phyloP scores from a whole-genome alignment of 148 eudicot genomes.

The Spergularia marina region DNA sequence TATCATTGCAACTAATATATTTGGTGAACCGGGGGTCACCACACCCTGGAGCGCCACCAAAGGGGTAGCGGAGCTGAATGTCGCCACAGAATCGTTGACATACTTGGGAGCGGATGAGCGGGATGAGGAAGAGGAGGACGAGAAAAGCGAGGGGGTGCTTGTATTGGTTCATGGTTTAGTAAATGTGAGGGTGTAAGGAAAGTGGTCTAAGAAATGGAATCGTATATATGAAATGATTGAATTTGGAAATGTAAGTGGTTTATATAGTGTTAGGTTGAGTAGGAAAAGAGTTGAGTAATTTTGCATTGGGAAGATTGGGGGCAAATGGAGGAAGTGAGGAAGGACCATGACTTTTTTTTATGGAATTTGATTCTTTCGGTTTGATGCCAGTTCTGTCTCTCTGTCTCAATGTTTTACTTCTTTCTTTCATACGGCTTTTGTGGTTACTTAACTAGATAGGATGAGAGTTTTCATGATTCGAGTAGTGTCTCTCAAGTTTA shows the following conservation, averaged over 20 bases:
- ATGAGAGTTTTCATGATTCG: conserved; percentile 14
- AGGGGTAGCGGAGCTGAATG: conserved; percentile 69
- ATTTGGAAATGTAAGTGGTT: not conserved
- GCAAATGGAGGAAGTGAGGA: conserved; percentile 12
- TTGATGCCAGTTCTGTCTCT: conserved; percentile 22
- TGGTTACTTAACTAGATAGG: not conserved
- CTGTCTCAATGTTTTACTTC: not conserved
- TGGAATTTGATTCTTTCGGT: conserved; percentile 26
- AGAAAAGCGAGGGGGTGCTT: conserved; percentile 26
- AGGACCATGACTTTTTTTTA: conserved; percentile 11
- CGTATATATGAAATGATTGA: conserved; percentile 1
- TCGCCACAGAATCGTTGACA: conserved; percentile 67
- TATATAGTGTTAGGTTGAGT: not conserved
- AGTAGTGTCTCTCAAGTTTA: conserved; percentile 20
- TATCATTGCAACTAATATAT: conserved; percentile 45
- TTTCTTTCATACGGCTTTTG: conserved; percentile 1
- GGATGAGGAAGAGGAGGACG: conserved; percentile 30
- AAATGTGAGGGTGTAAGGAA: not conserved
- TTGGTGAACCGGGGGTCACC: conserved; percentile 79
- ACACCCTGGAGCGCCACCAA: conserved; percentile 71
- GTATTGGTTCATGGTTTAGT: conserved; percentile 29
- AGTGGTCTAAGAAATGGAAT: not conserved
- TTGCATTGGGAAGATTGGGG: conserved; percentile 6
- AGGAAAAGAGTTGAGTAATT: not conserved
- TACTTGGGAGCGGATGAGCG: conserved; percentile 46